Evolutionary conservation across 768 basidiomycete genomes (phyloP), one percentile per base, ranked within the genome.

Genomic region (Tubosaeta sp.): DNA sequence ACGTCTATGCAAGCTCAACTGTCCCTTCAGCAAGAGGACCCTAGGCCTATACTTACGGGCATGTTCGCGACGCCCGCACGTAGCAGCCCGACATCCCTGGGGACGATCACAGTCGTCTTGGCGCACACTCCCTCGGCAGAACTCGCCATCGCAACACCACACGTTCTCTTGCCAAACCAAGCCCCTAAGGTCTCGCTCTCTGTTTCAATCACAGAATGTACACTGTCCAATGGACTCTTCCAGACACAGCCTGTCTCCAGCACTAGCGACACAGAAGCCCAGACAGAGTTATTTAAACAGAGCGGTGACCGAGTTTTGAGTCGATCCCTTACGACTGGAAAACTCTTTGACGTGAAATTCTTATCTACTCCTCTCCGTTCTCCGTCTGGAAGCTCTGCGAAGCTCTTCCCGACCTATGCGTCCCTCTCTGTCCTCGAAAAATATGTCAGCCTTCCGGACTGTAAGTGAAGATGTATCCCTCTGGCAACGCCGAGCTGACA

Each of bases 311-410:
- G 16, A 43, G 26, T 55, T 13, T n/a, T 65, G 14, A 43, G 29
- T 37, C 51, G 10, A 42, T 62, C 51, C 32, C 57, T 65, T 14
- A 13, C 32, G 9, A 62, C 60, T 4, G 62, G 62, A 43, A 59
- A 45, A 38, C 44, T 54, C 13, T 54, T 50, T 14, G 63, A 62
- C 22, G 52, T 62, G 19, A 62, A 51, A 12, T 63, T 63, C 51
- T 16, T 65, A 49, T 19, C 63, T 27, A 22, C 2, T 25, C 39
- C 54, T 52, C 25, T 41, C 5, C 48, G 46, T 9, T 22, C 39
- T 47, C 8, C 44, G n/a, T 46, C 49, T 19, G 53, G 42, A 10
- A 16, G 22, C 27, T 22, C 39, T 1, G 37, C 27, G 19, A 31
- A 34, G 6, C 27, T 34, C 16, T 39, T 53, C 12, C 50, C 54